Base-by-base conservation (phyloP, 495 filamentous ascomycete genomes). In the Geoglossum glabrum region DNA sequence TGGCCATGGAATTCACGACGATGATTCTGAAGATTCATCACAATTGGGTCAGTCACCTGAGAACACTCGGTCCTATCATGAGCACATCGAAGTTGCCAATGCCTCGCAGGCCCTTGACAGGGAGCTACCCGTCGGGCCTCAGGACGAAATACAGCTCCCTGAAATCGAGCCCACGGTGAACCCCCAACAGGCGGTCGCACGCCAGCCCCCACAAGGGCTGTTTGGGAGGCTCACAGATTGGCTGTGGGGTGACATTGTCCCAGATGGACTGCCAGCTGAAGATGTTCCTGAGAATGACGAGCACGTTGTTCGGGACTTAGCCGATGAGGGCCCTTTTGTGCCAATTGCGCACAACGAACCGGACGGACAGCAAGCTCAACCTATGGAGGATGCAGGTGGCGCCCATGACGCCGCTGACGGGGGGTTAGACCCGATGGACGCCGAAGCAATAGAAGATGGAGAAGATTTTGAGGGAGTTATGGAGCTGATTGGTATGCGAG, bases 401-500 rank as follows among this genome's bases (percentile, higher is more conserved):
- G 59, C 47, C 8, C 62, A 19, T 25, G 52, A 52, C 58, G 57
- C 71, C 28, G 71, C 68, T 28, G 70, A 74, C 57, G 74, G 72
- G 26, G 79, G 72, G 10, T 47, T 77, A 31, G 80, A 84, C 63
- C 66, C 73, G 5, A 82, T 85, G 54, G 76, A 79, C 56, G 63
- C 70, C 49, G 79, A 81, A 61, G 77, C 71, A 34, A 69, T 79
- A 34, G 92, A 97, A 56, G 89, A 94, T 61, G 87, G 83, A 10
- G 92, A 99, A 69, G 92, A 99, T 63, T 79, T 99, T n/a, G 92
- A 99, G 67, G 92, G 92, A 6, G 86, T 99, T 52, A 77, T 97
- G 73, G 92, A 99, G 65, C 77, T 99, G 11, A 82, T 99, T 34
- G 92, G 92, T 52, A 92, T 99, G 85, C 86, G 94, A 63, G 92